These are phyloP conservation scores for Psilocybe subaeruginosa DNA, from an alignment of 768 basidiomycete species.

Conservation along the genomic window DNA sequence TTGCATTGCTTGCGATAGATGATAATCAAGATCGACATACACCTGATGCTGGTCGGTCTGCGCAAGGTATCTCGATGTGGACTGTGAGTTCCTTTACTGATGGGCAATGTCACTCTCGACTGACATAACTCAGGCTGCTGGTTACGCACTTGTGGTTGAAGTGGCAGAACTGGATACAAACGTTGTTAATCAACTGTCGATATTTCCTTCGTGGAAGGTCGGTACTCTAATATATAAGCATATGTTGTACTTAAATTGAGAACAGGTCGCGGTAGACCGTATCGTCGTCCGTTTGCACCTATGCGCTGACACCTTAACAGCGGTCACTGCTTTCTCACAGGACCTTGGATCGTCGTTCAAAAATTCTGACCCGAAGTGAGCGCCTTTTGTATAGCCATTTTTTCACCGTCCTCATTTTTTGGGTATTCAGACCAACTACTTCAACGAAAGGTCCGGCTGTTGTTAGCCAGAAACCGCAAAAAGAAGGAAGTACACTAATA, in stretches of 20 bases:
- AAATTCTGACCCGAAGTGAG: slow-evolving; percentile 33
- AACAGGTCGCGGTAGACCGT: slow-evolving; percentile 58
- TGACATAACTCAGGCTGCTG: slow-evolving; percentile 46
- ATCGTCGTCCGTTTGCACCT: slow-evolving; percentile 63
- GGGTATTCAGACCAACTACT: slow-evolving; percentile 4
- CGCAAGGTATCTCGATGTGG: slow-evolving; percentile 57
- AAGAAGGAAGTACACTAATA: slow-evolving; percentile 32
- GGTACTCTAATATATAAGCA: not conserved
- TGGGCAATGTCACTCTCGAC: not conserved
- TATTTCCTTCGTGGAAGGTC: slow-evolving; percentile 24
- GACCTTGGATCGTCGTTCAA: slow-evolving; percentile 52
- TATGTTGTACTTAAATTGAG: not conserved
- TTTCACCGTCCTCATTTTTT: not conserved
- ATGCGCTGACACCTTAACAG: slow-evolving; percentile 76
- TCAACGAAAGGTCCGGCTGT: slow-evolving; percentile 18
- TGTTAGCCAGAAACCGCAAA: slow-evolving; percentile 17
- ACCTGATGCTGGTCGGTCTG: slow-evolving; percentile 19
- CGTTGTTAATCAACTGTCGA: slow-evolving; percentile 34
- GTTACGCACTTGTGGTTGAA: slow-evolving; percentile 73
- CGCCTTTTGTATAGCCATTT: not conserved
- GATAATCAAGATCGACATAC: slow-evolving; percentile 27
- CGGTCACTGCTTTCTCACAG: slow-evolving; percentile 56
- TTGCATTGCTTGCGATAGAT: slow-evolving; percentile 50
- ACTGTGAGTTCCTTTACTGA: slow-evolving; percentile 50
- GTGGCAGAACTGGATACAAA: slow-evolving; percentile 50